phyloP scores from a whole-genome alignment of 345 rosid species.

The Hypericum androsaemum region DNA sequence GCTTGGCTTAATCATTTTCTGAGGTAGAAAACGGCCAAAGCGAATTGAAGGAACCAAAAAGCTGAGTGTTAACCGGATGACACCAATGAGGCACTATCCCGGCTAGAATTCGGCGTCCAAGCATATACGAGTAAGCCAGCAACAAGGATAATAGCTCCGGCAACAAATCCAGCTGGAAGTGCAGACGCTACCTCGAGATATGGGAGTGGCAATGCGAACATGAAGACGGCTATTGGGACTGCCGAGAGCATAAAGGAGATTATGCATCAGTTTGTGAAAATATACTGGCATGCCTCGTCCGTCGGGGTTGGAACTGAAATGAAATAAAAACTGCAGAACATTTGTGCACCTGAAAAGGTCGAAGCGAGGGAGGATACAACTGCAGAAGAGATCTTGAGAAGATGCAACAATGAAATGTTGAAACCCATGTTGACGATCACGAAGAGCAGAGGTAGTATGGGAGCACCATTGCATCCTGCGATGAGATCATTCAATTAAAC shows the following conservation, averaged over 20 bases:
- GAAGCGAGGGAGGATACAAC: conserved; percentile 85
- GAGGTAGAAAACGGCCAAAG: too few species aligned
- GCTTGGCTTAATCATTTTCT: too few species aligned
- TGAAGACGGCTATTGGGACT: conserved; percentile 80
- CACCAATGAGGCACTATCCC: conserved; percentile 1
- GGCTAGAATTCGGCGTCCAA: conserved; percentile 41
- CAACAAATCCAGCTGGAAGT: conserved; percentile 76
- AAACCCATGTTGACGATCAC: conserved; percentile 77
- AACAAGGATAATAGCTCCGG: conserved; percentile 68
- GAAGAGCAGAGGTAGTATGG: conserved; percentile 77
- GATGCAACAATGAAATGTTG: conserved; percentile 83
- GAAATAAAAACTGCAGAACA: neutral
- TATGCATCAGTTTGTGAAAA: too few species aligned
- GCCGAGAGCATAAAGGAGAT: conserved; percentile 11
- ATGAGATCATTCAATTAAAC: neutral
- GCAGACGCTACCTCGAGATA: conserved; percentile 74
- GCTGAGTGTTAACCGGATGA: conserved; percentile 2
- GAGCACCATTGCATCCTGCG: conserved; percentile 91
- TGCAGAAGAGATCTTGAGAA: conserved; percentile 87
- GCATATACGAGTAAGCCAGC: conserved; percentile 68
- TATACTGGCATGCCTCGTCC: too few species aligned
- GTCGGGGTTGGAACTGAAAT: neutral
- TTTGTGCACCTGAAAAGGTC: conserved; percentile 69
- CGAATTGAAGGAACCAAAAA: too few species aligned
- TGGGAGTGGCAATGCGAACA: conserved; percentile 82